These are phyloP conservation scores for Trypanosoma melophagium DNA, from an alignment of 208 protist species.

Conservation along the genomic window DNA sequence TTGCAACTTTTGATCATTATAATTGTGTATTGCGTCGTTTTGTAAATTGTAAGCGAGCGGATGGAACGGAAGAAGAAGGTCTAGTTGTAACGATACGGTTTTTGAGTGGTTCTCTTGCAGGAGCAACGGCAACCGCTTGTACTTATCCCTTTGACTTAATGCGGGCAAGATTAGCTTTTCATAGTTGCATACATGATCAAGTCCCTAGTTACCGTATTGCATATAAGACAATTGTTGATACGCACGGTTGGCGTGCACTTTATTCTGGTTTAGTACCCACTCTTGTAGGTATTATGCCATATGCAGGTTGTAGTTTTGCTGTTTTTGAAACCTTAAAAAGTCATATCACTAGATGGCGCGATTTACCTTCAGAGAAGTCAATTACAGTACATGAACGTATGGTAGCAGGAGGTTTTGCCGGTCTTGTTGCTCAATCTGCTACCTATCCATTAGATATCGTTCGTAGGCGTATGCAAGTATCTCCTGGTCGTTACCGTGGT, in stretches of 20 bases:
- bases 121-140: constrained; percentile 88
- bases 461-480: constrained; percentile 91
- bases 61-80: constrained; percentile 45
- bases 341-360: constrained; percentile 48
- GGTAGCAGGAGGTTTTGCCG: constrained; percentile 80
- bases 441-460: constrained; percentile 95
- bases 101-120: constrained; percentile 86
- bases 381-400: constrained; percentile 74
- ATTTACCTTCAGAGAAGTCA: constrained; percentile 62
- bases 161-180: constrained; percentile 85
- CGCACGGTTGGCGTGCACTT: constrained; percentile 63
- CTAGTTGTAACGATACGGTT: constrained; percentile 63
- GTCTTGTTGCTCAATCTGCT: constrained; percentile 88
- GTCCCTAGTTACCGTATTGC: constrained; percentile 75
- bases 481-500: constrained; percentile 70
- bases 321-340: constrained; percentile 90
- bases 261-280: constrained; percentile 90
- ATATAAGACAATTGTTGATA: constrained; percentile 52
- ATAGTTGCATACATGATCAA: constrained; percentile 54
- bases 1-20: constrained; percentile 92
- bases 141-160: constrained; percentile 95
- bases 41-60: constrained; percentile 10
- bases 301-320: constrained; percentile 93
- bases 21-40: constrained; percentile 40
- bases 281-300: constrained; percentile 92